A percentile compares a stretch with the other conserved stretches of the same genome.
phyloP scores from a whole-genome alignment of 1,284 basidiomycete genomes.

The Athelia sp. region DNA sequence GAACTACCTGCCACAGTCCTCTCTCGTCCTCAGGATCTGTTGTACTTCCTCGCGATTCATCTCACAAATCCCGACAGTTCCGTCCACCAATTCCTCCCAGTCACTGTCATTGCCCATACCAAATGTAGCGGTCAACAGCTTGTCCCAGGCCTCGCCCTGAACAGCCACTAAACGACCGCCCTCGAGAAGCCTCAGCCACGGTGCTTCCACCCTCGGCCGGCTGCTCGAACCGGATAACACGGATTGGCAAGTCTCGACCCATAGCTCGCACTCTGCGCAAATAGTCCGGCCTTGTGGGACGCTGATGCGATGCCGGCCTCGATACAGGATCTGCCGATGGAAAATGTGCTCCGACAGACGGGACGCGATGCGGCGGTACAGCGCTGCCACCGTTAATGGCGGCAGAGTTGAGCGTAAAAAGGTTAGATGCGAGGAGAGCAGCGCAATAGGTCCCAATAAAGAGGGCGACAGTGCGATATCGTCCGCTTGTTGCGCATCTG shows the following conservation, averaged over 20 bases:
- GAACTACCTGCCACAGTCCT: slow-evolving; percentile 24
- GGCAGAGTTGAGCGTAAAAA: slow-evolving; percentile 62
- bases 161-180: slow-evolving; percentile 62
- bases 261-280: slow-evolving; percentile 67
- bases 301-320: slow-evolving; percentile 52
- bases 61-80: slow-evolving; percentile 43
- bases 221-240: slow-evolving; percentile 44
- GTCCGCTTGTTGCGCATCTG: slow-evolving; percentile 19
- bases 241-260: slow-evolving; percentile 68
- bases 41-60: slow-evolving; percentile 49
- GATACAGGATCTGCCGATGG: slow-evolving; percentile 77
- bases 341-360: slow-evolving; percentile 71
- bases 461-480: slow-evolving; percentile 58
- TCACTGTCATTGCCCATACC: slow-evolving; percentile 31
- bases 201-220: slow-evolving; percentile 48
- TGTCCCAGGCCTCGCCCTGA: slow-evolving; percentile 38
- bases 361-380: slow-evolving; percentile 70
- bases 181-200: slow-evolving; percentile 69
- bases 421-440: slow-evolving; percentile 68
- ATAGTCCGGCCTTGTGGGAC: slow-evolving; percentile 51
- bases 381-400: slow-evolving; percentile 39
- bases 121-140: slow-evolving; percentile 39
- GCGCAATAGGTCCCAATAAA: slow-evolving; percentile 65
- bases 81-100: slow-evolving; percentile 35
- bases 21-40: slow-evolving; percentile 42